Percentiles rank a stretch among this genome's conserved stretches.
Evolutionary conservation across 352 stramenopile genomes (phyloP).

Genomic region (Phytophthora podocarpi): DNA sequence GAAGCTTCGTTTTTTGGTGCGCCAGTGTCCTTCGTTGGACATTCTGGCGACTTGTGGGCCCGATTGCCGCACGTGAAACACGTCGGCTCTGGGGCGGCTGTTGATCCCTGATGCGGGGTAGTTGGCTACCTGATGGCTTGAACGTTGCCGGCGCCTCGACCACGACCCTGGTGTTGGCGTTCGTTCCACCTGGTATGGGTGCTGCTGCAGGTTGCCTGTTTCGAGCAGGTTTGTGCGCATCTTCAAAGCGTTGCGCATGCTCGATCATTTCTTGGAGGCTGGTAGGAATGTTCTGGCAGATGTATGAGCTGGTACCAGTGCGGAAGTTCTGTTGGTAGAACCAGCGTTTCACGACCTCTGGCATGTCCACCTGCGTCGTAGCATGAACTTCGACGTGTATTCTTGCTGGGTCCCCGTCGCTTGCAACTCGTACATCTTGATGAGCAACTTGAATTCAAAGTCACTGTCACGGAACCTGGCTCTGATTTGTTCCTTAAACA

Average conservation of each 20-base stretch:
- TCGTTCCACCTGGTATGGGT: constrained; percentile 9
- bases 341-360: constrained; percentile 1
- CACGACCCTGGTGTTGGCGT: constrained; percentile 9
- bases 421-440: neutral
- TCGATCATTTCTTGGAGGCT: constrained; percentile 10
- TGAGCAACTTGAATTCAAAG: constrained; percentile 8
- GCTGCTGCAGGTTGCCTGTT: neutral
- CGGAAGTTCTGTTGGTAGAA: constrained; percentile 10
- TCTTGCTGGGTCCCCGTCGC: neutral
- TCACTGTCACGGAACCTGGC: constrained; percentile 12
- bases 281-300: constrained; percentile 10
- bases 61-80: constrained; percentile 7
- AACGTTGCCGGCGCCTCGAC: neutral
- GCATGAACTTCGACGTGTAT: constrained; percentile 15
- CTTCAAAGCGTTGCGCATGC: constrained; percentile 6
- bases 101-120: neutral
- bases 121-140: neutral
- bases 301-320: neutral
- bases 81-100: neutral
- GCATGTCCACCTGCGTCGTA: neutral
- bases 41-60: constrained; percentile 13
- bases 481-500: constrained; percentile 22
- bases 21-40: constrained; percentile 5
- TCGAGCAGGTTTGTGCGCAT: constrained; percentile 1
- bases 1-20: constrained; percentile 11